These are phyloP conservation scores for Mycosarcoma mackinlayi DNA, from an alignment of 1,284 basidiomycete species.

Conservation along the genomic window DNA sequence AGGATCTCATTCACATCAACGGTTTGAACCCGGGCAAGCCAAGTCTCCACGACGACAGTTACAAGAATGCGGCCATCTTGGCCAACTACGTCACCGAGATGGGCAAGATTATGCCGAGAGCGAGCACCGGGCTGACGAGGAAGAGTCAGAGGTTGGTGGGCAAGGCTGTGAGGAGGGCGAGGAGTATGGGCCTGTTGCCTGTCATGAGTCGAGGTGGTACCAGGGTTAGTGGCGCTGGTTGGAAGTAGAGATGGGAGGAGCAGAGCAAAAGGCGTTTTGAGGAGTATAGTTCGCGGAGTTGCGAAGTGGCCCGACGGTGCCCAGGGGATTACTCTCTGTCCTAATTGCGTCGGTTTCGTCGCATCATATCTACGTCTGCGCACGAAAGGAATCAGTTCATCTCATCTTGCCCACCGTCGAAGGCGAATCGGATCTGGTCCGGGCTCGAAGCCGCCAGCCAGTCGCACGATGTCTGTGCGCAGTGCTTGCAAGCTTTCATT, in stretches of 20 bases:
- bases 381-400: too few species aligned
- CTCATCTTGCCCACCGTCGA: too few species aligned
- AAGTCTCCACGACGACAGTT: slow-evolving; percentile 69
- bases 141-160: slow-evolving; percentile 83
- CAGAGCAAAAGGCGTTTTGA: neutral
- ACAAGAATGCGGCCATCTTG: slow-evolving; percentile 78
- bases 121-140: slow-evolving; percentile 80
- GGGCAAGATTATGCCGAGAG: slow-evolving; percentile 83
- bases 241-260: slow-evolving; percentile 17
- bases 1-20: slow-evolving; percentile 73
- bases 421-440: too few species aligned
- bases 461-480: too few species aligned
- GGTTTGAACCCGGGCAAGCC: slow-evolving; percentile 67
- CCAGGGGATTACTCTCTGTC: too few species aligned
- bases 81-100: slow-evolving; percentile 80
- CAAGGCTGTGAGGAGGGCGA: slow-evolving; percentile 89
- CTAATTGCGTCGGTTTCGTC: too few species aligned
- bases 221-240: slow-evolving; percentile 36
- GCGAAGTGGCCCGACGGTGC: too few species aligned
- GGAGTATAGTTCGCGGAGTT: too few species aligned
- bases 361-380: too few species aligned
- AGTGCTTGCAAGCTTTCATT: too few species aligned
- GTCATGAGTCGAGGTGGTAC: slow-evolving; percentile 57
- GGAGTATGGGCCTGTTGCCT: slow-evolving; percentile 90
- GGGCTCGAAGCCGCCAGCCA: too few species aligned